Percentiles rank a stretch among this genome's conserved stretches.
Conservation (phyloP, 495 filamentous ascomycete genomes). For the Terfezia boudieri region DNA sequence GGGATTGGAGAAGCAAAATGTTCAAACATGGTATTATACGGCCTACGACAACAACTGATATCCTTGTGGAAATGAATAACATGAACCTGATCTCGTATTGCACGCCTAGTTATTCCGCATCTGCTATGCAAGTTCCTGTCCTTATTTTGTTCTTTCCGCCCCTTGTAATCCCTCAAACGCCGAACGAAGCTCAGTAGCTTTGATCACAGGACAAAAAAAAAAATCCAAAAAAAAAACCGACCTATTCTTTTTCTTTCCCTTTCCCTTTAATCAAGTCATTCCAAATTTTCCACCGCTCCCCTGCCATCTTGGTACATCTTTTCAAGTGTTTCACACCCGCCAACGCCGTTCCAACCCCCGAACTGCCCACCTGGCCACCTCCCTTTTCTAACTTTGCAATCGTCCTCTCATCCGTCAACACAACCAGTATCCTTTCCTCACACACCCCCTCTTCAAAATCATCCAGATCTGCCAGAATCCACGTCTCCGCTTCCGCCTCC, state of each 20-base stretch:
- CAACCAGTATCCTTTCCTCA: slow-evolving; percentile 39
- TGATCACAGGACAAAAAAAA: background rate
- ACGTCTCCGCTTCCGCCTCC: slow-evolving; percentile 25
- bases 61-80: too few relatives aligned
- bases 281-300: background rate
- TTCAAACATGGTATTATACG: too few relatives aligned
- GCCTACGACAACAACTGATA: too few relatives aligned
- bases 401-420: slow-evolving; percentile 10
- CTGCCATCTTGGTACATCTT: background rate
- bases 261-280: background rate
- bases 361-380: slow-evolving; percentile 11
- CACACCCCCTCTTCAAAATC: slow-evolving; percentile 68
- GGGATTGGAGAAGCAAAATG: too few relatives aligned
- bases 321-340: background rate
- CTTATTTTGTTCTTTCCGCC: too few relatives aligned
- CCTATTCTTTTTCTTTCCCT: background rate
- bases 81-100: too few relatives aligned
- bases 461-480: slow-evolving; percentile 64
- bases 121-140: too few relatives aligned
- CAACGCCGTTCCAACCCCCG: slow-evolving; percentile 7
- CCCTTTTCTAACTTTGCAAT: slow-evolving; percentile 19
- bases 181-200: too few relatives aligned
- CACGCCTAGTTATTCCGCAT: too few relatives aligned
- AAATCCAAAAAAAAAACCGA: background rate
- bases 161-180: too few relatives aligned